These are phyloP conservation scores for Colletotrichum liriopes DNA, from an alignment of 2,329 filamentous ascomycete species.

Conservation along the genomic window DNA sequence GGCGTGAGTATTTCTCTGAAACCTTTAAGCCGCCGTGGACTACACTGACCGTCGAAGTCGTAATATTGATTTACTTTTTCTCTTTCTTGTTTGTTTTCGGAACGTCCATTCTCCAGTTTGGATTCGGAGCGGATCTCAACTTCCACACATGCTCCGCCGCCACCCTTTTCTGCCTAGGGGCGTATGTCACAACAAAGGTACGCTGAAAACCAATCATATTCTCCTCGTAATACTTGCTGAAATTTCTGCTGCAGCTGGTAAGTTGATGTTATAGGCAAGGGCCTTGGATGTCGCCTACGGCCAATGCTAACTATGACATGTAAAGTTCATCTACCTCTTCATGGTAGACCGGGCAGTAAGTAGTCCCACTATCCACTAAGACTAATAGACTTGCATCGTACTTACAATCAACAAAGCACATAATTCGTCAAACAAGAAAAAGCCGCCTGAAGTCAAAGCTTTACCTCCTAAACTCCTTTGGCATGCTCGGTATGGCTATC, in stretches of 20 bases:
- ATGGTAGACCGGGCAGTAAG: slow-evolving; percentile 38
- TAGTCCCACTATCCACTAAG: background rate
- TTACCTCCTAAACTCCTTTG: slow-evolving; percentile 28
- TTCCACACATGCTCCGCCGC: slow-evolving; percentile 33
- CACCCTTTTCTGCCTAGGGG: slow-evolving; percentile 32
- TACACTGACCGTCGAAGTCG: slow-evolving; percentile 19
- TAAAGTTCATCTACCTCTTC: slow-evolving; percentile 38
- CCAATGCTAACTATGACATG: background rate
- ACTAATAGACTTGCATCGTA: rapidly evolving
- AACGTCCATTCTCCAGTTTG: slow-evolving; percentile 34
- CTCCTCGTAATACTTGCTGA: background rate
- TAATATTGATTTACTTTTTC: slow-evolving; percentile 28
- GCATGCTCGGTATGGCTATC: slow-evolving; percentile 27
- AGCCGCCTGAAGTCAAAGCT: slow-evolving; percentile 29
- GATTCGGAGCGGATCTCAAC: slow-evolving; percentile 33
- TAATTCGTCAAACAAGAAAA: slow-evolving; percentile 35
- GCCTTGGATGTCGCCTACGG: background rate
- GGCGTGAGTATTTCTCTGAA: slow-evolving; percentile 5
- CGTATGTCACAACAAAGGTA: slow-evolving; percentile 35
- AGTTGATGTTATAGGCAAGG: background rate
- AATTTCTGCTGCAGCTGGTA: background rate
- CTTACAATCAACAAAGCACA: slow-evolving; percentile 9
- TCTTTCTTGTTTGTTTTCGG: slow-evolving; percentile 37
- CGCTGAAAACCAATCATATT: background rate
- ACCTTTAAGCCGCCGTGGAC: background rate